These are phyloP conservation scores for Erodium moschatum DNA, from an alignment of 441 rosid species.

Conservation along the genomic window DNA sequence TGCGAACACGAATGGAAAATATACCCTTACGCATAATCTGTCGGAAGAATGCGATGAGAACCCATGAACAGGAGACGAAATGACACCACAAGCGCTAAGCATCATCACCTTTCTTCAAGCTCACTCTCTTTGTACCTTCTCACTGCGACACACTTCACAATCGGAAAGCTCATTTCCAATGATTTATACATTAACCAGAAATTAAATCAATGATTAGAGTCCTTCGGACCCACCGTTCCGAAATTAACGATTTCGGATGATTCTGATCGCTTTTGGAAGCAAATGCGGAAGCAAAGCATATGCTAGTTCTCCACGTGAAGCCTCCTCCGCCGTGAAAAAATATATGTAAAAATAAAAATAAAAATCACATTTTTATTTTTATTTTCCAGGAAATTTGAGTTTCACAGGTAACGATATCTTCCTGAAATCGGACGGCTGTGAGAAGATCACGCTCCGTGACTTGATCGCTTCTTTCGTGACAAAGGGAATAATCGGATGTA, in stretches of 20 bases:
- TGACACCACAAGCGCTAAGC: slow-evolving; percentile 19
- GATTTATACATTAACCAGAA: neutral
- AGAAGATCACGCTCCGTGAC: slow-evolving; percentile 2
- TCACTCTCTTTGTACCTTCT: neutral
- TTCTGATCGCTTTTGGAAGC: slow-evolving; percentile 6
- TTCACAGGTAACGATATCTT: neutral
- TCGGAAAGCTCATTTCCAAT: slow-evolving; percentile 5
- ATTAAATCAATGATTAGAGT: neutral
- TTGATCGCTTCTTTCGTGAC: slow-evolving; percentile 8
- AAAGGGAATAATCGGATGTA: neutral
- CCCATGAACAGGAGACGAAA: slow-evolving; percentile 12
- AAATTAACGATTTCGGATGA: neutral
- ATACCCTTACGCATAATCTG: slow-evolving; percentile 23
- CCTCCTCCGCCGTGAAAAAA: slow-evolving; percentile 6
- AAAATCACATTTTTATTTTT: too few relatives aligned
- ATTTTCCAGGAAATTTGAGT: too few relatives aligned
- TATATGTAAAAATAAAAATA: too few relatives aligned
- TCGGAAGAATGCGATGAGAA: slow-evolving; percentile 19
- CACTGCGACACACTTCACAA: neutral
- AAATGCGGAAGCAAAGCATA: slow-evolving; percentile 14
- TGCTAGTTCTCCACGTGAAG: slow-evolving; percentile 12
- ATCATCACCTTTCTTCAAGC: slow-evolving; percentile 24
- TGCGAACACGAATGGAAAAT: neutral
- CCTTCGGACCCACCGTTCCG: slow-evolving; percentile 9
- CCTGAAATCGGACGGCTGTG: slow-evolving; percentile 3